A percentile compares a stretch with the other conserved stretches of the same genome.
These are phyloP conservation scores for Lactuca saligna DNA, from an alignment of 129 eudicot genomes.

Conservation along the genomic window DNA sequence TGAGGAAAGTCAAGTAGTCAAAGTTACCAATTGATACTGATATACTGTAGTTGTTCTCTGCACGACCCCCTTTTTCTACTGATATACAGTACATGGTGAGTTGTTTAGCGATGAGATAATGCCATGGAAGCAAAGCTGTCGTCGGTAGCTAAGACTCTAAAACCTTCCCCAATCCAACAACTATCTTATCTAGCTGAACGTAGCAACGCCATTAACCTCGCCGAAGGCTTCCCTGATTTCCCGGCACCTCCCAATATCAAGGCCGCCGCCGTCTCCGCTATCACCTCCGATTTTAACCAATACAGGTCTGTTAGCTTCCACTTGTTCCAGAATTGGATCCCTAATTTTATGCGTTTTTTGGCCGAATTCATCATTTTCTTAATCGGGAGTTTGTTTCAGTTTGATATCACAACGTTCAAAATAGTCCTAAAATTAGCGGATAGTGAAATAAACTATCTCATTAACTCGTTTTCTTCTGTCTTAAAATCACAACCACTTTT, in stretches of 20 bases:
- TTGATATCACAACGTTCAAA: neutral
- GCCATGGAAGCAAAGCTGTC: constrained; percentile 73
- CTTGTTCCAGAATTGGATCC: neutral
- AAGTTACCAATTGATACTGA: too few species aligned
- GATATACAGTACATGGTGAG: too few species aligned
- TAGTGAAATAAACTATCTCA: too few species aligned
- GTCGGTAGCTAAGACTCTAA: constrained; percentile 56
- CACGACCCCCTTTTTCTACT: too few species aligned
- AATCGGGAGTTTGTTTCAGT: neutral
- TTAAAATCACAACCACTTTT: too few species aligned
- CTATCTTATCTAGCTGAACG: constrained; percentile 69
- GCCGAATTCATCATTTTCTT: neutral
- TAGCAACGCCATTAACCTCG: constrained; percentile 86
- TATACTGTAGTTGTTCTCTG: too few species aligned
- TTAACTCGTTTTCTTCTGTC: too few species aligned
- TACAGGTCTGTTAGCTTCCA: constrained; percentile 54
- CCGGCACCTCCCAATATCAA: constrained; percentile 79
- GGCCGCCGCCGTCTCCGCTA: constrained; percentile 90
- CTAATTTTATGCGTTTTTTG: neutral
- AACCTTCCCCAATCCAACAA: constrained; percentile 80
- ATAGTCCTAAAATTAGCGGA: too few species aligned
- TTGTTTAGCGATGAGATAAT: too few species aligned
- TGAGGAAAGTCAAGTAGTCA: too few species aligned
- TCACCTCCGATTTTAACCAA: constrained; percentile 85
- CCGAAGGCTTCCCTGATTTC: constrained; percentile 97